Conservation (phyloP, 768 basidiomycete species). For the Agaricus blazei region DNA sequence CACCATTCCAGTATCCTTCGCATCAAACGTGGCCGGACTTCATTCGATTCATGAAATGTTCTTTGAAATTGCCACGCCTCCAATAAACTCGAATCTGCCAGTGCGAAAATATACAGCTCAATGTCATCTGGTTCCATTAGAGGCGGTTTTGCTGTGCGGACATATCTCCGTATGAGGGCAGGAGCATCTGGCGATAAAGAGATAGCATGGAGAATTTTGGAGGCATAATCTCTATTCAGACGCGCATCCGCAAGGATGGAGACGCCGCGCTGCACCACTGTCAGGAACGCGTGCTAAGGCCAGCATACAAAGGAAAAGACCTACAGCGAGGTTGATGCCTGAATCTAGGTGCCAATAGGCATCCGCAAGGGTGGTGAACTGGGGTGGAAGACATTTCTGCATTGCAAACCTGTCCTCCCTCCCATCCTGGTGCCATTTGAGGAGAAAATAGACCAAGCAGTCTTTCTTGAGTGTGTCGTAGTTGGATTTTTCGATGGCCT, state of each 20-base stretch:
- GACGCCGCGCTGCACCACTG: conserved; percentile 51
- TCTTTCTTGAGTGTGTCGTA: conserved; percentile 80
- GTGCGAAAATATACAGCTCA: conserved; percentile 61
- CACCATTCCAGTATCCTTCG: conserved; percentile 63
- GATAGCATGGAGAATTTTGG: conserved; percentile 72
- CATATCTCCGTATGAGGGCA: conserved; percentile 63
- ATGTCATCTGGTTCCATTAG: conserved; percentile 67
- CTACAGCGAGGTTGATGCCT: conserved; percentile 57
- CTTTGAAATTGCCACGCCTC: conserved; percentile 78
- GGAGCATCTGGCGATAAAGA: conserved; percentile 42
- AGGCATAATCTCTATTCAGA: conserved; percentile 69
- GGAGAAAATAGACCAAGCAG: conserved; percentile 73
- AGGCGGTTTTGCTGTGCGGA: conserved; percentile 70
- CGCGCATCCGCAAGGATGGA: conserved; percentile 70
- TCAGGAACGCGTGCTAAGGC: background rate
- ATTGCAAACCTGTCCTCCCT: conserved; percentile 46
- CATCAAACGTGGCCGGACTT: conserved; percentile 49
- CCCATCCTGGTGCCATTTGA: conserved; percentile 74
- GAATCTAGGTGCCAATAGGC: conserved; percentile 84
- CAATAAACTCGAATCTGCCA: conserved; percentile 57
- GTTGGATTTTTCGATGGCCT: conserved; percentile 51
- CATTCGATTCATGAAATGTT: conserved; percentile 56
- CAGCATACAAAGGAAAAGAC: conserved; percentile 21
- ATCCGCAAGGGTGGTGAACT: conserved; percentile 71
- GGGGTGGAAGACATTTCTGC: conserved; percentile 64